Evolutionary conservation across 495 filamentous ascomycete species (phyloP).

Genomic region (Peziza echinospora): DNA sequence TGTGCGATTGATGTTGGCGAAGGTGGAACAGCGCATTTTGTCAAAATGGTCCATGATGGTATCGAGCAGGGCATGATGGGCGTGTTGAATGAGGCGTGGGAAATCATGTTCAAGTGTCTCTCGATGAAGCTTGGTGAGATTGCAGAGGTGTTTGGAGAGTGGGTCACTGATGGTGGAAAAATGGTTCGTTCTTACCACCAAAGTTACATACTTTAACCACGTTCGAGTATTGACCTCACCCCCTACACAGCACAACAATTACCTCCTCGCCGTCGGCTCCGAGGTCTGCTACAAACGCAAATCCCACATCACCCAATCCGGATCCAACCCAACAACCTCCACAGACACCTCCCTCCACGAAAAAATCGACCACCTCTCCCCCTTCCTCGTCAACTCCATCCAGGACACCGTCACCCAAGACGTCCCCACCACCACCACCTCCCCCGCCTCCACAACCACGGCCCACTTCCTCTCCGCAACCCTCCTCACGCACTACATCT

Average conservation of each 20-base stretch:
- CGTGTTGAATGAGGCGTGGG: slow-evolving; percentile 41
- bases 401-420: slow-evolving; percentile 63
- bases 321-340: neutral
- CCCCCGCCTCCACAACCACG: slow-evolving; percentile 41
- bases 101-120: slow-evolving; percentile 37
- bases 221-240: too few relatives aligned
- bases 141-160: slow-evolving; percentile 35
- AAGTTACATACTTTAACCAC: too few relatives aligned
- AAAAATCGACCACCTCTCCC: slow-evolving; percentile 26
- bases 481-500: slow-evolving; percentile 37
- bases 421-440: slow-evolving; percentile 42
- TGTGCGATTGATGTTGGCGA: slow-evolving; percentile 42
- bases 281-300: slow-evolving; percentile 41
- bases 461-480: too few relatives aligned
- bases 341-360: slow-evolving; percentile 4
- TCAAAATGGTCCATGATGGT: slow-evolving; percentile 63
- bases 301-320: too few relatives aligned
- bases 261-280: slow-evolving; percentile 39
- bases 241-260: slow-evolving; percentile 28
- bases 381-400: slow-evolving; percentile 41
- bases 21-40: slow-evolving; percentile 46
- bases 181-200: slow-evolving; percentile 20
- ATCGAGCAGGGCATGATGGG: slow-evolving; percentile 54
- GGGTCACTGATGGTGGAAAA: slow-evolving; percentile 38
- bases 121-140: slow-evolving; percentile 41